phyloP scores from a whole-genome alignment of 2,329 filamentous ascomycete genomes.

The Clarireedia paspali region DNA sequence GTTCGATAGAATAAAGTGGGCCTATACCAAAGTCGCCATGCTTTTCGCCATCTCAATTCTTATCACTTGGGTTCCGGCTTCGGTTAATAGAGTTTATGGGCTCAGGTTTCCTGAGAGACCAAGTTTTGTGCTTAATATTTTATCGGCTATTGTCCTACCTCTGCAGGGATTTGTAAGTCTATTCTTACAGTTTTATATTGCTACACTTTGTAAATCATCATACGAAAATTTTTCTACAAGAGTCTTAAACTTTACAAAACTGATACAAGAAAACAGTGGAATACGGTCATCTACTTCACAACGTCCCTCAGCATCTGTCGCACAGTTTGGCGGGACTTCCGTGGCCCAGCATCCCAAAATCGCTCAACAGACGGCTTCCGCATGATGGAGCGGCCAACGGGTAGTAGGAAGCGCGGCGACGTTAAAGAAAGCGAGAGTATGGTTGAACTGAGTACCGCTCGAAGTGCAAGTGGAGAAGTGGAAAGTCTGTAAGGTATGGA shows the following conservation, averaged over 20 bases:
- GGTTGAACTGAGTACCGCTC: conserved; percentile 1
- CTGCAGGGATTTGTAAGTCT: conserved; percentile 57
- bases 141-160: conserved; percentile 66
- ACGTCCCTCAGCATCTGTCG: conserved; percentile 45
- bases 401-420: not conserved
- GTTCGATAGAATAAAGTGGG: conserved; percentile 56
- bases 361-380: not conserved
- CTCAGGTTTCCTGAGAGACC: conserved; percentile 46
- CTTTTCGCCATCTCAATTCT: conserved; percentile 65
- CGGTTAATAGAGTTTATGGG: conserved; percentile 66
- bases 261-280: conserved; percentile 43
- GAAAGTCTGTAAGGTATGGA: not conserved
- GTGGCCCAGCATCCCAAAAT: not conserved
- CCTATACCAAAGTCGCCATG: conserved; percentile 61
- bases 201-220: not conserved
- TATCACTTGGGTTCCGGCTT: conserved; percentile 69
- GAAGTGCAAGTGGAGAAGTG: not conserved
- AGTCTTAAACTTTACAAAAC: not conserved
- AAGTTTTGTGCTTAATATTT: conserved; percentile 56
- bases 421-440: not conserved
- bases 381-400: not conserved
- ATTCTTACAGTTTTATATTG: not conserved
- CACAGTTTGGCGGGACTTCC: not conserved
- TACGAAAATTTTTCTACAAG: too few species aligned
- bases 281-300: conserved; percentile 65